Evolutionary conservation across 805 yeast species (phyloP), one percentile per base, ranked within the genome.

Genomic region (Cyberlindnera subsufficiens): DNA sequence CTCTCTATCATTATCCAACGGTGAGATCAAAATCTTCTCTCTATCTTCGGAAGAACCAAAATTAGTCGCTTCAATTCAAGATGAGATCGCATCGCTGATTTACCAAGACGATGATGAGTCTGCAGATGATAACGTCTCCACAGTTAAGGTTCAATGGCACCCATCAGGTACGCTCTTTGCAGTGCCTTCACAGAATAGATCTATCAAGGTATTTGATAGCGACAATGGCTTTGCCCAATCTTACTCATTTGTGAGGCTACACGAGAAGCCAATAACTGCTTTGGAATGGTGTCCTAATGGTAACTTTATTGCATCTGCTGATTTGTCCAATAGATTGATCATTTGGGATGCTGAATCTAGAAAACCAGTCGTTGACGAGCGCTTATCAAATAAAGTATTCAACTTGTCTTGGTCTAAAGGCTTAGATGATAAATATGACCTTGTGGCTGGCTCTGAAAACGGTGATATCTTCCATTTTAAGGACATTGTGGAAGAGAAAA

Each of bases 101-200:
- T 72, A 52, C 47, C 59, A 52, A 13, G 80, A 74, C 32, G 64
- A 61, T 20, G 63, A 59, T n/a, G 65, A 60, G 11, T 53, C 54
- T 3, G 50, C 51, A 6, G 61, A 58, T 33, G 71, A 67, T 32
- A 69, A 68, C 53, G 61, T 75, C 35, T 57, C 75, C 1, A 64
- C 80, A 20, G 71, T 86, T 0, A 73, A 72, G 34, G 71, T 79
- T 2, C 75, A 74, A 31, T 88, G 96, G 96, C 76, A 79, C 43
- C 76, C 83, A 2, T 69, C 73, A 41, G 95, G 95, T 15, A 75
- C 75, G 41, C 60, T 68, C n/a, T 67, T 88, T 38, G 87, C 89
- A 2, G 55, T 86, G 16, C 89, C 95, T 2, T 66, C 82, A 6
- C 64, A 68, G 31, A 64, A 70, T 17, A 65, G 68, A 37, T 63